Evolutionary conservation across 495 filamentous ascomycete genomes (phyloP).

Genomic region (Hypomontagnella submonticulosa): DNA sequence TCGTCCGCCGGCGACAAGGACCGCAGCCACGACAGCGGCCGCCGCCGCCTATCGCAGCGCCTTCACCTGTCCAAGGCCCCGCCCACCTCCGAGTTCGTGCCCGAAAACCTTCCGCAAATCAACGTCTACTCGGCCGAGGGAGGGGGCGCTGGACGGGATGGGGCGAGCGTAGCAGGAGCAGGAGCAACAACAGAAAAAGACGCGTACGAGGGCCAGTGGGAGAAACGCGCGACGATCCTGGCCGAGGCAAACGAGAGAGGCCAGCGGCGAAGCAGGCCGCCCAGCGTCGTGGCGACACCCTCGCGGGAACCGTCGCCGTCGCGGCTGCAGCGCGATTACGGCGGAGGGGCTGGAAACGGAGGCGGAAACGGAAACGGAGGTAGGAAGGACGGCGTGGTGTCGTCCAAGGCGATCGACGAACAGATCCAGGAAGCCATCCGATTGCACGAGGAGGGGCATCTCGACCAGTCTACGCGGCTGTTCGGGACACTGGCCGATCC

Average conservation of each 20-base stretch:
- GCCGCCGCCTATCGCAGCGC: slow-evolving; percentile 71
- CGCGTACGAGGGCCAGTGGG: slow-evolving; percentile 72
- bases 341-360: slow-evolving; percentile 12
- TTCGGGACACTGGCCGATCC: slow-evolving; percentile 90
- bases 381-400: slow-evolving; percentile 51
- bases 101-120: slow-evolving; percentile 81
- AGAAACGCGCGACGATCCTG: slow-evolving; percentile 87
- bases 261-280: slow-evolving; percentile 54
- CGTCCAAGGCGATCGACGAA: slow-evolving; percentile 67
- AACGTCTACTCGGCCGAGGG: slow-evolving; percentile 53
- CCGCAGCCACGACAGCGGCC: slow-evolving; percentile 47
- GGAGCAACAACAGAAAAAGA: slow-evolving; percentile 62
- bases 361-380: slow-evolving; percentile 5
- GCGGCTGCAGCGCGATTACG: slow-evolving; percentile 37
- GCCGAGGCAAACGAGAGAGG: slow-evolving; percentile 70
- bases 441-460: slow-evolving; percentile 84
- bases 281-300: slow-evolving; percentile 26
- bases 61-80: slow-evolving; percentile 72
- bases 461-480: slow-evolving; percentile 81
- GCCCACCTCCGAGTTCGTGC: slow-evolving; percentile 77
- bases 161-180: slow-evolving; percentile 10
- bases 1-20: slow-evolving; percentile 54
- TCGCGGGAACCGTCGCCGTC: slow-evolving; percentile 39
- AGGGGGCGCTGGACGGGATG: slow-evolving; percentile 46
- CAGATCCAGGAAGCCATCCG: slow-evolving; percentile 96